A percentile compares a stretch with the other conserved stretches of the same genome.
Conservation (phyloP, 1,139 yeast genomes). For the Candida sp. region DNA sequence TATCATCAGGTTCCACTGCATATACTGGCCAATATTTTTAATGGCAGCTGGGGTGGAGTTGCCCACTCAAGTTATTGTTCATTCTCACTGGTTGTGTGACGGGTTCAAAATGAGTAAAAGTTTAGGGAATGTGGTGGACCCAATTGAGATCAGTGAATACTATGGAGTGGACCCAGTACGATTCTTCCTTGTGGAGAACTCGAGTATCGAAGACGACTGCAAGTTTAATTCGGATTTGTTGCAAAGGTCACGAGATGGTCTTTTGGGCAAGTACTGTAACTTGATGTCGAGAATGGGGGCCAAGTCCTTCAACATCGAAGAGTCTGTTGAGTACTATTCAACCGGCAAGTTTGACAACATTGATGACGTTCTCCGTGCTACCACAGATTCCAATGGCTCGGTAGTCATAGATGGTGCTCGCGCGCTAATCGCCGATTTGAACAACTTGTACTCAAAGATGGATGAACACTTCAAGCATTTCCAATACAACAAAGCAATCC, state of each 20-base stretch:
- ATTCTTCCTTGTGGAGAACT: slow-evolving; percentile 77
- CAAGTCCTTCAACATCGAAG: slow-evolving; percentile 61
- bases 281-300: slow-evolving; percentile 77
- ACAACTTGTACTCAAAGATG: slow-evolving; percentile 33
- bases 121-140: slow-evolving; percentile 96
- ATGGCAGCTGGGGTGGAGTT: slow-evolving; percentile 78
- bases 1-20: slow-evolving; percentile 84
- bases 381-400: not conserved
- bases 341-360: slow-evolving; percentile 27
- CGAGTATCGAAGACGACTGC: slow-evolving; percentile 77
- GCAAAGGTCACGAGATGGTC: slow-evolving; percentile 58
- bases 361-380: slow-evolving; percentile 21
- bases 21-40: slow-evolving; percentile 94
- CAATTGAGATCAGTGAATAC: slow-evolving; percentile 58
- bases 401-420: slow-evolving; percentile 20
- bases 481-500: slow-evolving; percentile 64
- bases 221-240: slow-evolving; percentile 73
- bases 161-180: slow-evolving; percentile 80
- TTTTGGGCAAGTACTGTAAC: slow-evolving; percentile 87
- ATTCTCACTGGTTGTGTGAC: slow-evolving; percentile 92
- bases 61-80: slow-evolving; percentile 83
- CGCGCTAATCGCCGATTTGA: slow-evolving; percentile 23
- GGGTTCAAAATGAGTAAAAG: slow-evolving; percentile 96
- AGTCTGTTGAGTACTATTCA: slow-evolving; percentile 36
- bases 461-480: slow-evolving; percentile 46